Evolutionary conservation across 179 eudicot genomes (phyloP), one percentile per base, ranked within the genome.

Genomic region (Silene vulgaris): DNA sequence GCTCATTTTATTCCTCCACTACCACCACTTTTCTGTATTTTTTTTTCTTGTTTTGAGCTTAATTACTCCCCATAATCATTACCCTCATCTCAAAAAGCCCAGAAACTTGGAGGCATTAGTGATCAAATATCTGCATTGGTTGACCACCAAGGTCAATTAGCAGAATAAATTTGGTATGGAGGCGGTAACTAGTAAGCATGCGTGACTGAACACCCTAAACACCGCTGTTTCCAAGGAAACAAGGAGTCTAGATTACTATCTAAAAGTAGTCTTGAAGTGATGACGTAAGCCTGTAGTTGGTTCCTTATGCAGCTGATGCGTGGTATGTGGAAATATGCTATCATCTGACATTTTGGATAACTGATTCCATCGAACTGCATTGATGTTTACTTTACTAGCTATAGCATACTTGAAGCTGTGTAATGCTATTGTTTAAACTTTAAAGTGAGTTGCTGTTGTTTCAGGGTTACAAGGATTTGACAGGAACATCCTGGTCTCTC

Each of bases 401-500:
- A 35, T 43, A 19, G 11, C 56, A 16, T 3, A 14, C 45, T 20
- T 71, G 16, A 0, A 48, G 8, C 23, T 26, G 8, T 8, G 56
- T 9, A 26, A 21, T 71, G 11, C n/a, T 69, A 37, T 29, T 62
- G 57, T n/a, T 74, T 65, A 54, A 52, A 67, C 40, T n/a, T 74
- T 65, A 54, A 52, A 67, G 61, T 65, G n/a, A 48, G 12, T 60
- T 65, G 9, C 54, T 52, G 21, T 62, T 26, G 59, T 87, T 85
- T 65, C 97, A 93, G 99, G 83, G 90, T 77, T 95, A 95, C 86
- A 83, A 71, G 81, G 90, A 75, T 72, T 82, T 95, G 85, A 90
- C 91, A 23, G 80, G 86, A 77, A 90, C 90, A 30, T 69, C 83
- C 66, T 95, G 97, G 97, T 72, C 86, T 37, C 85, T 84, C 80